phyloP scores from a whole-genome alignment of 2,329 filamentous ascomycete species.

The Botrytis squamosa region DNA sequence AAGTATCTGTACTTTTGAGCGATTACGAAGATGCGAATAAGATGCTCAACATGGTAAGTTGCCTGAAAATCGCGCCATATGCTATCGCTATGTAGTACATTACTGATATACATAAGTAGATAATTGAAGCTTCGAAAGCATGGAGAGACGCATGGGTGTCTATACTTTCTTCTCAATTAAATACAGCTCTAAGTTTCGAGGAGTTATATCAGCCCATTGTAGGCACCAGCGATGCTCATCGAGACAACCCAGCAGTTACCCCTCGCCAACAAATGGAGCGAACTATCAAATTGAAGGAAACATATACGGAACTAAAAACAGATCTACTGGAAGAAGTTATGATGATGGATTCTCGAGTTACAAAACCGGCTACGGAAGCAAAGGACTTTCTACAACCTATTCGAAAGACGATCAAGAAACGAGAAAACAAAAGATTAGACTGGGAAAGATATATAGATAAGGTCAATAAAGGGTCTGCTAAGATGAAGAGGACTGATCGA shows the following conservation, averaged over 20 bases:
- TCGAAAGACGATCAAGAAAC: slow-evolving; percentile 80
- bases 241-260: slow-evolving; percentile 57
- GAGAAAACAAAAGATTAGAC: slow-evolving; percentile 78
- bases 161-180: slow-evolving; percentile 67
- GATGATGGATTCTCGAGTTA: slow-evolving; percentile 67
- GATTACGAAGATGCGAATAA: slow-evolving; percentile 80
- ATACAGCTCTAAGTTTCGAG: slow-evolving; percentile 66
- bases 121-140: slow-evolving; percentile 71
- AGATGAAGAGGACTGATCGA: slow-evolving; percentile 66
- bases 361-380: slow-evolving; percentile 67
- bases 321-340: slow-evolving; percentile 71
- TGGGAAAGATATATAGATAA: slow-evolving; percentile 75
- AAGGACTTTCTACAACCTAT: slow-evolving; percentile 68
- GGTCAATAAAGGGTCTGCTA: slow-evolving; percentile 67
- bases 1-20: slow-evolving; percentile 70
- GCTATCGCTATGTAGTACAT: neutral
- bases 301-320: slow-evolving; percentile 67
- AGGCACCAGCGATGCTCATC: slow-evolving; percentile 58
- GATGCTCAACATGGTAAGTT: slow-evolving; percentile 66
- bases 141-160: slow-evolving; percentile 79
- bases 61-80: slow-evolving; percentile 11
- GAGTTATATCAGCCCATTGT: slow-evolving; percentile 74
- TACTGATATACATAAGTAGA: slow-evolving; percentile 47
- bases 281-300: slow-evolving; percentile 61
- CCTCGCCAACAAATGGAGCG: slow-evolving; percentile 62